phyloP scores from a whole-genome alignment of 192 early-diverging fungal species.

The Dissophora ornata region DNA sequence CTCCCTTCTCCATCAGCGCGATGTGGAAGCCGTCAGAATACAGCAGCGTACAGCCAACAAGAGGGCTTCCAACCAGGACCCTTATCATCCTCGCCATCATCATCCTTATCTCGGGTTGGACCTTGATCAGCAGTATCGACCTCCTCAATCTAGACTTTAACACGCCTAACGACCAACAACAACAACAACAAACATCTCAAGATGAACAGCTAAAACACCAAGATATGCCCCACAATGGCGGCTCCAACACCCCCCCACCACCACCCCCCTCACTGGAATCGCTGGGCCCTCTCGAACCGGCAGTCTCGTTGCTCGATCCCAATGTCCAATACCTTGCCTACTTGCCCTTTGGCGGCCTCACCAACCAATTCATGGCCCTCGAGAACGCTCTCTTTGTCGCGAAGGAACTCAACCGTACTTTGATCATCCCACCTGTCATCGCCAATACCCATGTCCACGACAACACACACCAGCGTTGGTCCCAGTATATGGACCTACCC shows the following conservation, averaged over 20 bases:
- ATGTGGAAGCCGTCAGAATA: too few relatives aligned
- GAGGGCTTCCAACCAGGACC: not conserved
- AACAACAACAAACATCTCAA: slow-evolving; percentile 1
- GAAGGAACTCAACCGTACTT: slow-evolving; percentile 29
- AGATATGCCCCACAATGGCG: not conserved
- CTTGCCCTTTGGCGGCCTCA: slow-evolving; percentile 44
- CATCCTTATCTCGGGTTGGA: slow-evolving; percentile 26
- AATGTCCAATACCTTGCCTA: slow-evolving; percentile 30
- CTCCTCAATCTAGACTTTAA: not conserved
- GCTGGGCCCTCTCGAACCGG: slow-evolving; percentile 8
- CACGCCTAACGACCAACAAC: not conserved
- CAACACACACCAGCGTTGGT: slow-evolving; percentile 45
- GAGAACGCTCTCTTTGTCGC: slow-evolving; percentile 16
- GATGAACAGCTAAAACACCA: not conserved
- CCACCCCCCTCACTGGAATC: too few relatives aligned
- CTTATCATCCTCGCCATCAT: slow-evolving; percentile 13
- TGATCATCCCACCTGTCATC: slow-evolving; percentile 46
- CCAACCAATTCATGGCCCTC: slow-evolving; percentile 50
- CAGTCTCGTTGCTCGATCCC: slow-evolving; percentile 18
- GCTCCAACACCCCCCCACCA: too few relatives aligned
- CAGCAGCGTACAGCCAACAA: not conserved
- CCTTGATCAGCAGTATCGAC: slow-evolving; percentile 17
- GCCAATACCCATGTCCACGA: slow-evolving; percentile 41
- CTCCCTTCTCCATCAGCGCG: too few relatives aligned
- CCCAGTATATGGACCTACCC: slow-evolving; percentile 24